These are phyloP conservation scores for Alloteropsis semialata DNA, from an alignment of 176 grass and related monocot species.

Conservation along the genomic window DNA sequence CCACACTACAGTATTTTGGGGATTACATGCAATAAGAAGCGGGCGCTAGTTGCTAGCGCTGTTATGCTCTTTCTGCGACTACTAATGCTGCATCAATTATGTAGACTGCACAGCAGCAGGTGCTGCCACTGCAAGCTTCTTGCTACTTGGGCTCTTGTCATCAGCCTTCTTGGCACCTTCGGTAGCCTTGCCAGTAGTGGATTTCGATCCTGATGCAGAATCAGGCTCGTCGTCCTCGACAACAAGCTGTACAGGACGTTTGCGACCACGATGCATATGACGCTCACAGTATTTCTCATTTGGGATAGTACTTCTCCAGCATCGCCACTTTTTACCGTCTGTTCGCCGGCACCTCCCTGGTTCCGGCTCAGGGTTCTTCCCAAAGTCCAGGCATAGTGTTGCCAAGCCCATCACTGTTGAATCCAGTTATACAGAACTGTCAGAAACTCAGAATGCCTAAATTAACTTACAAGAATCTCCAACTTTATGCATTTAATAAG, in stretches of 20 bases:
- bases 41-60: constrained; percentile 37
- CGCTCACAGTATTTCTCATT: constrained; percentile 65
- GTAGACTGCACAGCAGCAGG: constrained; percentile 52
- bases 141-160: constrained; percentile 43
- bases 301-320: constrained; percentile 55
- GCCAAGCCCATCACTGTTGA: constrained; percentile 57
- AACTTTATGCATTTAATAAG: not conserved
- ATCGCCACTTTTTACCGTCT: constrained; percentile 63
- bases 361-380: constrained; percentile 52
- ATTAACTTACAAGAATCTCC: constrained; percentile 3
- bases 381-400: constrained; percentile 57
- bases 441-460: constrained; percentile 31
- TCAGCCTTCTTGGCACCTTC: constrained; percentile 50
- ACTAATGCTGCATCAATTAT: constrained; percentile 44
- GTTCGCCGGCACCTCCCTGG: constrained; percentile 60
- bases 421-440: constrained; percentile 8
- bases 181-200: constrained; percentile 22
- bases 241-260: constrained; percentile 56
- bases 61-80: constrained; percentile 43
- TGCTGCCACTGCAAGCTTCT: constrained; percentile 54
- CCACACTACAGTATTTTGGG: constrained; percentile 49
- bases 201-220: constrained; percentile 52
- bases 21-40: constrained; percentile 45
- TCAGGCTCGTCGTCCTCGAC: constrained; percentile 52
- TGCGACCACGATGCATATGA: constrained; percentile 66